Conservation (phyloP, 768 basidiomycete species). For the Leccinum sublutescens region DNA sequence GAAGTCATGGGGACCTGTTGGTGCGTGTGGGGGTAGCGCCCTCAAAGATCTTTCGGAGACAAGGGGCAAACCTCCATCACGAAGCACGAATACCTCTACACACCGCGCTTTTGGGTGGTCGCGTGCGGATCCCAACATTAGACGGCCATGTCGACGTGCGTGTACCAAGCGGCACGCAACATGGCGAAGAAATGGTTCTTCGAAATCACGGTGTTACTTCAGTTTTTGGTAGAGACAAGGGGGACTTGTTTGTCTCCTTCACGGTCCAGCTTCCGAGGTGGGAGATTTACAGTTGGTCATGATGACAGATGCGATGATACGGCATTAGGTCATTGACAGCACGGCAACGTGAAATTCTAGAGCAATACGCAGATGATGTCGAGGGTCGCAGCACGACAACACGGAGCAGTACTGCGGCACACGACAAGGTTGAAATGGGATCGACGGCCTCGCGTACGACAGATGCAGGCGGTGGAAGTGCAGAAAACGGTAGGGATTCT, state of each 20-base stretch:
- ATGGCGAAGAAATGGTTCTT: slow-evolving; percentile 95
- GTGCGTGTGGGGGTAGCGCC: slow-evolving; percentile 82
- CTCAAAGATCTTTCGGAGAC: slow-evolving; percentile 83
- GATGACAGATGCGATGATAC: slow-evolving; percentile 6
- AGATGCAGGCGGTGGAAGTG: slow-evolving; percentile 21
- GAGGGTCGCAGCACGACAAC: slow-evolving; percentile 55
- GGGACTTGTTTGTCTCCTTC: slow-evolving; percentile 90
- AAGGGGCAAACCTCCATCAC: slow-evolving; percentile 90
- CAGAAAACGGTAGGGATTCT: slow-evolving; percentile 71
- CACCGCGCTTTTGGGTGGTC: slow-evolving; percentile 88
- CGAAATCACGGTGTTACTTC: slow-evolving; percentile 79
- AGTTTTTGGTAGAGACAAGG: slow-evolving; percentile 57
- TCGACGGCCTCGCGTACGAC: slow-evolving; percentile 19
- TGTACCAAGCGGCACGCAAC: slow-evolving; percentile 90
- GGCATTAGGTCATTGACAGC: slow-evolving; percentile 68
- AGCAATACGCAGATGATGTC: slow-evolving; percentile 91
- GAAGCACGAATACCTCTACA: slow-evolving; percentile 89
- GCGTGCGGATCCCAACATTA: slow-evolving; percentile 88
- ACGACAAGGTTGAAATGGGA: slow-evolving; percentile 20
- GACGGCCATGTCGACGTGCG: slow-evolving; percentile 96
- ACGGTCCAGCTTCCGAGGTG: slow-evolving; percentile 87
- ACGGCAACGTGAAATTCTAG: slow-evolving; percentile 82
- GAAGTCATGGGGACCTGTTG: slow-evolving; percentile 78
- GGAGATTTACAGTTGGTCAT: slow-evolving; percentile 28
- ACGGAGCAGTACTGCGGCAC: slow-evolving; percentile 6